Evolutionary conservation across 2,329 filamentous ascomycete genomes (phyloP).

Genomic region (Nemania diffusa): DNA sequence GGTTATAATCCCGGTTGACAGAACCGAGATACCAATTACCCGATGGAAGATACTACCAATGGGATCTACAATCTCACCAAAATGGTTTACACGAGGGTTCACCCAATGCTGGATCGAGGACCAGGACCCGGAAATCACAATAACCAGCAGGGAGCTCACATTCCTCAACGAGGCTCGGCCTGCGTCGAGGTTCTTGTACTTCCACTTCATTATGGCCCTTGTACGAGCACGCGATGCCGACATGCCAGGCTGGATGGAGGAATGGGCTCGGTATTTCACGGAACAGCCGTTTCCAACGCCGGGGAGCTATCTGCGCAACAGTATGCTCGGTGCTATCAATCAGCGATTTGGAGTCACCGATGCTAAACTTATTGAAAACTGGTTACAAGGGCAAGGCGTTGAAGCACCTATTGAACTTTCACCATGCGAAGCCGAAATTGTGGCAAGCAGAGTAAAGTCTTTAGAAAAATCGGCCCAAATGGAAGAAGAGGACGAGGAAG

Average conservation of each 20-base stretch:
- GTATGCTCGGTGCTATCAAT: neutral
- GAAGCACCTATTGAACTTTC: constrained; percentile 4
- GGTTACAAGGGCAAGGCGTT: constrained; percentile 8
- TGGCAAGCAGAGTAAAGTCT: neutral
- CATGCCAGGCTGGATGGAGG: neutral
- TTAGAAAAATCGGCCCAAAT: too few relatives aligned
- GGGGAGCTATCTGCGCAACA: neutral
- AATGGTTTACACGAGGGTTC: neutral
- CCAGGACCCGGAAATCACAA: too few relatives aligned
- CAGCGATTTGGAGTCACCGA: neutral
- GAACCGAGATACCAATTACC: constrained; percentile 23
- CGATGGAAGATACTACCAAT: constrained; percentile 25
- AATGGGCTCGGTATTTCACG: constrained; percentile 6
- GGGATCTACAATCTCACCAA: neutral
- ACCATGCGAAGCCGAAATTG: neutral
- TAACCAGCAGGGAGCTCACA: neutral
- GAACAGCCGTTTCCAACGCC: constrained; percentile 15
- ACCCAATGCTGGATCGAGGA: too few relatives aligned
- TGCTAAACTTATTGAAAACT: constrained; percentile 1
- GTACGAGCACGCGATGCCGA: constrained; percentile 1
- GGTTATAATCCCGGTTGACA: constrained; percentile 36
- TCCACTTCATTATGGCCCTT: constrained; percentile 11
- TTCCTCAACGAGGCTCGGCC: neutral
- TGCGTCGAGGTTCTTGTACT: constrained; percentile 1
- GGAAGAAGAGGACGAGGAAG: too few relatives aligned